phyloP scores from a whole-genome alignment of 257 asterid genomes.

The Linderniella brevidens region DNA sequence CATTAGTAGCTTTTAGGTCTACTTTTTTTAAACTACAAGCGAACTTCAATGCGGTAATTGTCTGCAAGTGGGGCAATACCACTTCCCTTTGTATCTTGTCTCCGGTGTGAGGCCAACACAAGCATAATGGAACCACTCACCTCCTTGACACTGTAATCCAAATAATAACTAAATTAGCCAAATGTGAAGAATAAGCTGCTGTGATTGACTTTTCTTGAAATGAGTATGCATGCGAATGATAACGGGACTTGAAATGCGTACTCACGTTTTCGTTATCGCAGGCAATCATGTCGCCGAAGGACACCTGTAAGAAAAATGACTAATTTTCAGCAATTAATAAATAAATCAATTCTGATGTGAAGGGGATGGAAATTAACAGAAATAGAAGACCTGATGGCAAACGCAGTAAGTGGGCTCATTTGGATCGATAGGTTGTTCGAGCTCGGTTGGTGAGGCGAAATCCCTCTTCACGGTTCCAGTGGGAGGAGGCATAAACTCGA shows the following conservation, averaged over 20 bases:
- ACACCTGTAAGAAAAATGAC: constrained; percentile 37
- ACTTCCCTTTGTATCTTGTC: constrained; percentile 89
- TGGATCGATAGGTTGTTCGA: constrained; percentile 85
- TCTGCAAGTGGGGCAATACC: constrained; percentile 96
- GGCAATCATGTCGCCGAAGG: constrained; percentile 98
- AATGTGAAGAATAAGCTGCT: background rate
- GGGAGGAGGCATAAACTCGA: constrained; percentile 98
- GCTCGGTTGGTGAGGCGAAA: constrained; percentile 46
- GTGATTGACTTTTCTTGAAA: too few species aligned
- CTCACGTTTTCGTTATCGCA: constrained; percentile 90
- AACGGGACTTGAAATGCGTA: too few species aligned
- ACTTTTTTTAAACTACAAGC: background rate
- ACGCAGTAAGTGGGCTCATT: constrained; percentile 95
- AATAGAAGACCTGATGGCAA: constrained; percentile 68
- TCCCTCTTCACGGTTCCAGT: constrained; percentile 79
- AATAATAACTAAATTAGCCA: background rate
- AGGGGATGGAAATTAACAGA: constrained; percentile 5
- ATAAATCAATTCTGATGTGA: background rate
- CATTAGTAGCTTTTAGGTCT: too few species aligned
- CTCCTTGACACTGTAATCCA: constrained; percentile 76
- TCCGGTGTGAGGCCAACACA: constrained; percentile 93
- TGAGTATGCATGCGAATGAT: too few species aligned
- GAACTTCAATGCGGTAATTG: constrained; percentile 24
- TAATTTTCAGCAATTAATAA: background rate
- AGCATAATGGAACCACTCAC: constrained; percentile 98